These are phyloP conservation scores for Lactarius indigo DNA, from an alignment of 768 basidiomycete genomes.

Conservation along the genomic window DNA sequence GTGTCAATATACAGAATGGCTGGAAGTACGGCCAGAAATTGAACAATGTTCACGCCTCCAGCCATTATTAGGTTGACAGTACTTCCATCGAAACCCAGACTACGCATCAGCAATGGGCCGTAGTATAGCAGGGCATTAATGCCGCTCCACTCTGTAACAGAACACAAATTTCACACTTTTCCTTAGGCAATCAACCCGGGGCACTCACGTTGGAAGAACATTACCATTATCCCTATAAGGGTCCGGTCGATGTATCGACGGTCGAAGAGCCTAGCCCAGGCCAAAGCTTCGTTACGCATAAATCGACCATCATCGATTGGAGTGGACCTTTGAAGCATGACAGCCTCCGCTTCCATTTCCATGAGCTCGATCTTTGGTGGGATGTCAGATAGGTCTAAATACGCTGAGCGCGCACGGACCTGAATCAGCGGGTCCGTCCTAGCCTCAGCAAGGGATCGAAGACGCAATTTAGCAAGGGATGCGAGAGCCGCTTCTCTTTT, in stretches of 20 bases:
- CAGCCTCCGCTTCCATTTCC: conserved; percentile 70
- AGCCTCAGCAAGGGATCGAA: conserved; percentile 44
- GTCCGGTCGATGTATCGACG: conserved; percentile 57
- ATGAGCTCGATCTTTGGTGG: conserved; percentile 58
- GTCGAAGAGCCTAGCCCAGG: conserved; percentile 58
- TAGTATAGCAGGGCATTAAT: conserved; percentile 85
- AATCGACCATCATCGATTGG: conserved; percentile 28
- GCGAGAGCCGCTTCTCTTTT: conserved; percentile 52
- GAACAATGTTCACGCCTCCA: conserved; percentile 76
- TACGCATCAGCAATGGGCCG: conserved; percentile 66
- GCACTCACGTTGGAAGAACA: conserved; percentile 77
- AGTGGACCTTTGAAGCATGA: conserved; percentile 43
- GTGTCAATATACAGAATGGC: conserved; percentile 68
- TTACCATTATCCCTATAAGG: conserved; percentile 64
- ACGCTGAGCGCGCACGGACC: conserved; percentile 30
- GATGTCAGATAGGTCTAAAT: not conserved
- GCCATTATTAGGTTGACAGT: conserved; percentile 61
- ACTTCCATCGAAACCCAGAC: conserved; percentile 60
- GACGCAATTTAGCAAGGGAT: conserved; percentile 55
- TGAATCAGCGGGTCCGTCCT: conserved; percentile 49
- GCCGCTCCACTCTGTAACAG: conserved; percentile 70
- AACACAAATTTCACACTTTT: not conserved
- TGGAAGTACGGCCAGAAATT: conserved; percentile 72
- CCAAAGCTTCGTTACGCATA: conserved; percentile 34
- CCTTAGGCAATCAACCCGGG: not conserved